Conservation (phyloP, 768 basidiomycete species). For the Daedalea quercina region DNA sequence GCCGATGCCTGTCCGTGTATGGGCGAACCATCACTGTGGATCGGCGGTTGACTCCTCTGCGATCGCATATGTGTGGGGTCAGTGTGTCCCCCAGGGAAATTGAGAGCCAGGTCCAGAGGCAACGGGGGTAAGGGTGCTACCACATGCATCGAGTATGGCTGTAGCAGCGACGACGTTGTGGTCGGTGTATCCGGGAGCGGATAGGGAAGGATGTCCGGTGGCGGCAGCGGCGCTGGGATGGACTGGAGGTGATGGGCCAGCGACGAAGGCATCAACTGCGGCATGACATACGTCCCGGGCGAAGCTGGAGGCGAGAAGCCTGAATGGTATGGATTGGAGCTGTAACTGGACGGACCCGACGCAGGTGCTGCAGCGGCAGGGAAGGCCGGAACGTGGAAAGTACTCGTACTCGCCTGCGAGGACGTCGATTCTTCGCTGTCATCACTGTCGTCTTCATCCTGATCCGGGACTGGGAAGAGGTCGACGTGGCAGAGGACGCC, state of each 20-base stretch:
- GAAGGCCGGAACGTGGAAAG: neutral
- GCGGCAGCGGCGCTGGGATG: neutral
- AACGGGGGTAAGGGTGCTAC: neutral
- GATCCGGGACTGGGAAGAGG: slow-evolving; percentile 49
- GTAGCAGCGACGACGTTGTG: neutral
- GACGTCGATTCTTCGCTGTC: neutral
- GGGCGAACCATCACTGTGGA: too few species aligned
- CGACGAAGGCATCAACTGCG: neutral
- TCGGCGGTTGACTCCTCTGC: too few species aligned
- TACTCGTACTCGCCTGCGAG: neutral
- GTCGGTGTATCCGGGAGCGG: neutral
- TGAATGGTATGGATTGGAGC: neutral
- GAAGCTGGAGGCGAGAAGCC: neutral
- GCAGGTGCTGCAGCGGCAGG: neutral
- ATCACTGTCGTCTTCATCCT: slow-evolving; percentile 2
- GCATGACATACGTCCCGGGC: neutral
- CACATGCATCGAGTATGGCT: neutral
- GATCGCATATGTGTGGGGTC: too few species aligned
- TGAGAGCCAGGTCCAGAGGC: too few species aligned
- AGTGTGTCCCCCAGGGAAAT: too few species aligned
- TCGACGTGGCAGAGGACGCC: slow-evolving; percentile 79
- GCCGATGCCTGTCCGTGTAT: neutral
- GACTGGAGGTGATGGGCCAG: neutral
- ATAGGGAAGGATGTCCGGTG: neutral
- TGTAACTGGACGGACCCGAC: neutral